Evolutionary conservation across 2,329 filamentous ascomycete genomes (phyloP).

Genomic region (Calonectria hongkongensis): DNA sequence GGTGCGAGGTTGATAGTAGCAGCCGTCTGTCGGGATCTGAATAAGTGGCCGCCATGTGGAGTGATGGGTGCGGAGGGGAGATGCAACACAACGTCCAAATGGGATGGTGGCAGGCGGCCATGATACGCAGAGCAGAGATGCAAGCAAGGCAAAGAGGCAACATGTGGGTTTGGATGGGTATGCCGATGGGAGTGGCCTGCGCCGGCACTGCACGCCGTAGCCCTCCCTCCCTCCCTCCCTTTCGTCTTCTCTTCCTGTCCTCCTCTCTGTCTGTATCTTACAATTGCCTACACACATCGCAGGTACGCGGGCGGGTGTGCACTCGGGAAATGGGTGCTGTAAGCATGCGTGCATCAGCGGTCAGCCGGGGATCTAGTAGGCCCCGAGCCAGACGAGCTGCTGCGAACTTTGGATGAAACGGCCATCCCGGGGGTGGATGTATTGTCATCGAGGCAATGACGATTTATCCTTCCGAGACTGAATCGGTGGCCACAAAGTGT

Average conservation of each 20-base stretch:
- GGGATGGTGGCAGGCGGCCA: not conserved
- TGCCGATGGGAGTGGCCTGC: conserved; percentile 4
- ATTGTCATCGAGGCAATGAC: conserved; percentile 33
- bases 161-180: conserved; percentile 2
- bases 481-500: conserved; percentile 34
- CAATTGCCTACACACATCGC: not conserved
- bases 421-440: conserved; percentile 36
- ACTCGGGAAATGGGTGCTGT: conserved; percentile 15
- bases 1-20: conserved; percentile 2
- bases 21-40: conserved; percentile 11
- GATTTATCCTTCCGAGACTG: conserved; percentile 38
- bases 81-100: conserved; percentile 18
- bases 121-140: conserved; percentile 18
- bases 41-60: conserved; percentile 18
- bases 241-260: not conserved
- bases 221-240: not conserved
- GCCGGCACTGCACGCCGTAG: conserved; percentile 10
- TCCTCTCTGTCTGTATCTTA: not conserved
- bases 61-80: conserved; percentile 18
- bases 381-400: conserved; percentile 22
- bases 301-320: not conserved
- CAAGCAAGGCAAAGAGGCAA: conserved; percentile 21
- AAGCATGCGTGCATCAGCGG: conserved; percentile 12
- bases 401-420: conserved; percentile 40
- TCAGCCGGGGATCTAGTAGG: conserved; percentile 32